Percentiles rank a stretch among this genome's conserved stretches.
Conservation (phyloP, 805 yeast species). For the Pichia cephalocereana region DNA sequence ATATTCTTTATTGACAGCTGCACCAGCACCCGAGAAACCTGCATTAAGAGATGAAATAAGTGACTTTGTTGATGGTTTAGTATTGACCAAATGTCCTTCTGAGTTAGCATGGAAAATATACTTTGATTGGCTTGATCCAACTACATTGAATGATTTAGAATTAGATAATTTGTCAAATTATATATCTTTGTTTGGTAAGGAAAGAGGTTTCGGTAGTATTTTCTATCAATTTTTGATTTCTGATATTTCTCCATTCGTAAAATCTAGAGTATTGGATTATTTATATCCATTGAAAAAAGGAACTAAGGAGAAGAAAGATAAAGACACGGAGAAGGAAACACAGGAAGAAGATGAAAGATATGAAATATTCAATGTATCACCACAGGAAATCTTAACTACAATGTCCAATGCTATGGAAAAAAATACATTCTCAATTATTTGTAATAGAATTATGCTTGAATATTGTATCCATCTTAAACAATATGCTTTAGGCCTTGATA, state of each 20-base stretch:
- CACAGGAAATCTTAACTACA: conserved; percentile 11
- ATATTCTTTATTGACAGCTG: conserved; percentile 41
- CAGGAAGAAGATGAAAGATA: conserved; percentile 1
- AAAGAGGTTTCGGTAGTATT: conserved; percentile 48
- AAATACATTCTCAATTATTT: conserved; percentile 39
- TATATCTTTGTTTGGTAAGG: conserved; percentile 42
- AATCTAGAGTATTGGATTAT: conserved; percentile 19
- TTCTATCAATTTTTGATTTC: conserved; percentile 58
- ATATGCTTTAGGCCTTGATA: conserved; percentile 51
- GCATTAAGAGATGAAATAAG: conserved; percentile 33
- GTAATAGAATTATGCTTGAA: conserved; percentile 54
- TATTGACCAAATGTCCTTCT: conserved; percentile 53
- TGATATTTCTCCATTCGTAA: conserved; percentile 56
- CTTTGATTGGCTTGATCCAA: conserved; percentile 64
- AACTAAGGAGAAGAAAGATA: conserved; percentile 4
- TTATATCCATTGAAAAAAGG: conserved; percentile 7
- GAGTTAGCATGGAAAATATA: conserved; percentile 63
- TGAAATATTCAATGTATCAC: background rate
- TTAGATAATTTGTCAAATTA: conserved; percentile 38
- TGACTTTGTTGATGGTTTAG: conserved; percentile 61
- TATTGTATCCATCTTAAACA: conserved; percentile 53
- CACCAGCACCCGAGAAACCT: conserved; percentile 38
- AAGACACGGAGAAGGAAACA: conserved; percentile 10
- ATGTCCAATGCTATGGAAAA: conserved; percentile 8
- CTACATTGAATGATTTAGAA: conserved; percentile 40